Evolutionary conservation across 2,329 filamentous ascomycete genomes (phyloP).

Genomic region (Aspergillus neotritici): DNA sequence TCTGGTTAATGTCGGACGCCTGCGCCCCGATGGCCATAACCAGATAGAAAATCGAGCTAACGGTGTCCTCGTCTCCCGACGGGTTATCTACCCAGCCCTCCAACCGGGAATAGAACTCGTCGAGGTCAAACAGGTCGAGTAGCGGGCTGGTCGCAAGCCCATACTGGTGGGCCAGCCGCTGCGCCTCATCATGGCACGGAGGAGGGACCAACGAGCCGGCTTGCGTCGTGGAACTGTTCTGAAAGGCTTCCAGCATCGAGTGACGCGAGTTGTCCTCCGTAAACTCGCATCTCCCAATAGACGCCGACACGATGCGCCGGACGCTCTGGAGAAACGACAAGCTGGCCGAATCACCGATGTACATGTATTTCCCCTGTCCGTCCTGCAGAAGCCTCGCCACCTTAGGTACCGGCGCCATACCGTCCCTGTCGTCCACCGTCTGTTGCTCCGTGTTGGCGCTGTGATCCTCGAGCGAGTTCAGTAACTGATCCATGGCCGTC

Average conservation of each 20-base stretch:
- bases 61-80: conserved; percentile 35
- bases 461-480: conserved; percentile 30
- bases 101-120: conserved; percentile 39
- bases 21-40: conserved; percentile 48
- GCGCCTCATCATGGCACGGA: conserved; percentile 37
- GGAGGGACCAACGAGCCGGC: conserved; percentile 24
- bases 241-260: conserved; percentile 40
- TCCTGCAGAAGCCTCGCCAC: conserved; percentile 46
- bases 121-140: conserved; percentile 45
- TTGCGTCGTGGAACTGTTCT: conserved; percentile 25
- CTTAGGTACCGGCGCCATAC: conserved; percentile 31
- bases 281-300: conserved; percentile 39
- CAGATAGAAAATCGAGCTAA: conserved; percentile 47
- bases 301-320: conserved; percentile 44
- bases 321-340: conserved; percentile 50
- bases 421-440: conserved; percentile 27
- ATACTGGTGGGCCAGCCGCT: conserved; percentile 40
- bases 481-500: conserved; percentile 30
- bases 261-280: conserved; percentile 39
- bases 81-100: conserved; percentile 35
- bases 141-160: conserved; percentile 44
- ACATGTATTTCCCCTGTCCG: conserved; percentile 50
- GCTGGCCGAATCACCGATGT: conserved; percentile 50
- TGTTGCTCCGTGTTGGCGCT: conserved; percentile 26
- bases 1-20: conserved; percentile 35